These are phyloP conservation scores for Leccinum obscurum DNA, from an alignment of 768 basidiomycete genomes.

Conservation along the genomic window DNA sequence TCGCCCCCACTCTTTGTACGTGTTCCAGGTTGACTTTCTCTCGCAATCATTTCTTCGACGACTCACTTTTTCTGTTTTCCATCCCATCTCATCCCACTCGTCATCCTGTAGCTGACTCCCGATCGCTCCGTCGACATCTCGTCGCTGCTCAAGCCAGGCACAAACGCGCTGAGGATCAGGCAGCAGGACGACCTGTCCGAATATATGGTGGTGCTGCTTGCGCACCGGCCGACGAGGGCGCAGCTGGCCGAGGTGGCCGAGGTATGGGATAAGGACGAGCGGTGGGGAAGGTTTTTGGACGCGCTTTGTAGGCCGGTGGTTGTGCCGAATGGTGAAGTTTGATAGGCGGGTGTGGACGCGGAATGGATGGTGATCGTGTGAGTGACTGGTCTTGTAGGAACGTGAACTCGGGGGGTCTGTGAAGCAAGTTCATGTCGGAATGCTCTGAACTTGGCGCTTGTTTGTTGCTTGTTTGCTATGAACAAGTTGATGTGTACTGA, in stretches of 20 bases:
- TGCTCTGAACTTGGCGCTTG: no score
- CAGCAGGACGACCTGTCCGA: conserved; percentile 46
- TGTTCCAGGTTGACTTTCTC: conserved; percentile 24
- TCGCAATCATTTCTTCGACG: background rate
- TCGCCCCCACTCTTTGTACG: conserved; percentile 35
- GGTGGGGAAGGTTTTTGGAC: conserved; percentile 22
- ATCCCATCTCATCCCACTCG: background rate
- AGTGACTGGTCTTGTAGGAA: no score
- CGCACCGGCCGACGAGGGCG: conserved; percentile 47
- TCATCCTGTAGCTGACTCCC: conserved; percentile 41
- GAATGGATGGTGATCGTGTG: background rate
- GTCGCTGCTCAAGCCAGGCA: conserved; percentile 40
- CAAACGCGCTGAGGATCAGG: conserved; percentile 44
- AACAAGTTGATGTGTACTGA: no score
- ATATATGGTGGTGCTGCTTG: conserved; percentile 47
- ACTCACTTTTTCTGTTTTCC: background rate
- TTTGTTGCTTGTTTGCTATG: no score
- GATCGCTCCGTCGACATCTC: conserved; percentile 55
- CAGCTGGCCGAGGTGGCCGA: conserved; percentile 38
- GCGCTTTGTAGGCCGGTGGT: conserved; percentile 15
- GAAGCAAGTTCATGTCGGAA: no score
- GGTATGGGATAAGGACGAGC: conserved; percentile 15
- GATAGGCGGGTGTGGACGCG: no score
- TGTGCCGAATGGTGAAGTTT: background rate
- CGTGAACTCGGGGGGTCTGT: no score